Evolutionary conservation across 2,329 filamentous ascomycete genomes (phyloP).

Genomic region (Ceratocystis cacaofunesta): DNA sequence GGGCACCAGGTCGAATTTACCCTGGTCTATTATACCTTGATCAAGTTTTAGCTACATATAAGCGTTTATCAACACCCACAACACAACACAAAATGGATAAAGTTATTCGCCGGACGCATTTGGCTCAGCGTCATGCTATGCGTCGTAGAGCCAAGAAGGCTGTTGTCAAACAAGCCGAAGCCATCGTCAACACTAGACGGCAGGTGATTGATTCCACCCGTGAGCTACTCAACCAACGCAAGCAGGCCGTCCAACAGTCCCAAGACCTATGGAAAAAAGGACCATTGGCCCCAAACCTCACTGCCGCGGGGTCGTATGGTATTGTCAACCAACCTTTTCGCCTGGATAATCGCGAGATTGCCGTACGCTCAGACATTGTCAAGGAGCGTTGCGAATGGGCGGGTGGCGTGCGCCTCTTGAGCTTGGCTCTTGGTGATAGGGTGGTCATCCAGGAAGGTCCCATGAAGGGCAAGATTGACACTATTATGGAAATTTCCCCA

Average conservation of each 20-base stretch:
- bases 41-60: conserved; percentile 6
- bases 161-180: conserved; percentile 23
- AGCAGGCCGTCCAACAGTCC: conserved; percentile 24
- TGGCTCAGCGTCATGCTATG: conserved; percentile 49
- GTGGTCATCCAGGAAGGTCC: conserved; percentile 67
- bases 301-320: conserved; percentile 51
- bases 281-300: conserved; percentile 59
- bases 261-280: conserved; percentile 65
- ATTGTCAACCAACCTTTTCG: conserved; percentile 25
- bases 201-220: conserved; percentile 22
- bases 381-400: conserved; percentile 38
- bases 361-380: conserved; percentile 25
- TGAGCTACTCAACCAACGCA: conserved; percentile 16
- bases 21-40: neutral
- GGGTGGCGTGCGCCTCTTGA: conserved; percentile 41
- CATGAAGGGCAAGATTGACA: conserved; percentile 71
- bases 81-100: conserved; percentile 46
- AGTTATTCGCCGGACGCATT: conserved; percentile 48
- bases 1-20: too few species aligned
- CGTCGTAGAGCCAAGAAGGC: conserved; percentile 30
- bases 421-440: conserved; percentile 55
- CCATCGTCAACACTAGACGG: conserved; percentile 22
- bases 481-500: conserved; percentile 42
- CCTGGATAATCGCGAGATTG: conserved; percentile 21
- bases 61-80: neutral